These are phyloP conservation scores for Thalassiosira oceanica DNA, from an alignment of 352 stramenopile species.

Conservation along the genomic window DNA sequence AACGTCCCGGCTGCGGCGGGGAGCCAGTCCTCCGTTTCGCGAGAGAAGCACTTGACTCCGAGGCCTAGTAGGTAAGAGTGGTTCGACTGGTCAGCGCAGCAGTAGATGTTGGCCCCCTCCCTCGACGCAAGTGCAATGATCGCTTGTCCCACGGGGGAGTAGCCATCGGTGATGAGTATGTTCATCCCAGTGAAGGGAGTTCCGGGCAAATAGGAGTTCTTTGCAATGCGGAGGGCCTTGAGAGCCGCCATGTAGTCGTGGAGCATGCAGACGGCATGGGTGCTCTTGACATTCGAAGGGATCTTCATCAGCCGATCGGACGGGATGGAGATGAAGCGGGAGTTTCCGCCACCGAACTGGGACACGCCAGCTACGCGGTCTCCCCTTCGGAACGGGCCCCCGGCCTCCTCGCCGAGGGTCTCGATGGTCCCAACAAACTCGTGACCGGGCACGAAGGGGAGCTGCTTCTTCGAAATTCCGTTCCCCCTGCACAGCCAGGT, in stretches of 20 bases:
- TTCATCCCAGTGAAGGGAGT: conserved; percentile 13
- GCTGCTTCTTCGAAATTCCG: conserved; percentile 2
- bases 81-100: conserved; percentile 17
- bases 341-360: conserved; percentile 43
- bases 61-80: conserved; percentile 1
- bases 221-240: conserved; percentile 32
- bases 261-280: conserved; percentile 48
- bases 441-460: conserved; percentile 42
- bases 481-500: conserved; percentile 37
- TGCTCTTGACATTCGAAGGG: conserved; percentile 39
- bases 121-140: conserved; percentile 37
- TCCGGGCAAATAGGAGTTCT: background rate
- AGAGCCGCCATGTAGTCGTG: conserved; percentile 57
- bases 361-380: conserved; percentile 28
- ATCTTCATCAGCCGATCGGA: conserved; percentile 49
- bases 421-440: conserved; percentile 58
- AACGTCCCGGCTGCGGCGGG: conserved; percentile 34
- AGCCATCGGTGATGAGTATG: conserved; percentile 43
- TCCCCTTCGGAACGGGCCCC: conserved; percentile 26
- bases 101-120: conserved; percentile 47
- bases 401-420: conserved; percentile 15
- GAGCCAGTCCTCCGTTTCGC: conserved; percentile 30
- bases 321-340: conserved; percentile 40
- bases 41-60: conserved; percentile 10
- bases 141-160: conserved; percentile 44